Evolutionary conservation across 108 stramenopile species (phyloP).

Genomic region (Skeletonema tropicum): DNA sequence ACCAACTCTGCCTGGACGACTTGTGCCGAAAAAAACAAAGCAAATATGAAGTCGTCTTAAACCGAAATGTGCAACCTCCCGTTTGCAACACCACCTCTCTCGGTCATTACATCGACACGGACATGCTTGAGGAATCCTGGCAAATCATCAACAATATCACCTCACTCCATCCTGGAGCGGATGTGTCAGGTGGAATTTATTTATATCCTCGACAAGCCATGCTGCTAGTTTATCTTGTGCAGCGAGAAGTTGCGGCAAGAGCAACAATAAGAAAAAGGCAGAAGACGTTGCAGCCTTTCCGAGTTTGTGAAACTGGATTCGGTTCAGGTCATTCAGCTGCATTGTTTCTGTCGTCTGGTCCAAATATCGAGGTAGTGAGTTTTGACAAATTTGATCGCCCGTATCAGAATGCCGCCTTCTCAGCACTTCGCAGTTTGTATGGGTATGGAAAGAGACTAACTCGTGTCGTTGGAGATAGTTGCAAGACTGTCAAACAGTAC

Average conservation of each 20-base stretch:
- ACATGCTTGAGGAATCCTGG: conserved; percentile 31
- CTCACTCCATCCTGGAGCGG: conserved; percentile 21
- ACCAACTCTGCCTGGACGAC: neutral
- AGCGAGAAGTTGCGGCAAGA: conserved; percentile 17
- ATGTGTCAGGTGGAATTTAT: conserved; percentile 62
- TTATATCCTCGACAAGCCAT: conserved; percentile 55
- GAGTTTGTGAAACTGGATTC: conserved; percentile 63
- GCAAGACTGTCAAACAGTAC: conserved; percentile 41
- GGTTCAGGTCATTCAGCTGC: conserved; percentile 57
- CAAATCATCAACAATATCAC: conserved; percentile 29
- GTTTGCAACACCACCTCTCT: conserved; percentile 10
- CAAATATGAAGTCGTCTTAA: conserved; percentile 13
- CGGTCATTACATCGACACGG: conserved; percentile 4
- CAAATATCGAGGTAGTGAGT: conserved; percentile 16
- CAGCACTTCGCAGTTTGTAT: conserved; percentile 10
- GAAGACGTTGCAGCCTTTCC: conserved; percentile 4
- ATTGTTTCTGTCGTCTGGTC: conserved; percentile 32
- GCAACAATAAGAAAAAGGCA: neutral
- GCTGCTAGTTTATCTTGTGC: conserved; percentile 33
- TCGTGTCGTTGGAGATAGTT: conserved; percentile 42
- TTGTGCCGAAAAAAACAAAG: neutral
- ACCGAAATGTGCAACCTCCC: neutral
- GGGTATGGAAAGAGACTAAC: conserved; percentile 15
- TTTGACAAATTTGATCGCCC: conserved; percentile 68
- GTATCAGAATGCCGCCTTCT: conserved; percentile 44